Evolutionary conservation across 176 grass and related monocot species (phyloP).

Genomic region (Hyparrhenia diplandra): DNA sequence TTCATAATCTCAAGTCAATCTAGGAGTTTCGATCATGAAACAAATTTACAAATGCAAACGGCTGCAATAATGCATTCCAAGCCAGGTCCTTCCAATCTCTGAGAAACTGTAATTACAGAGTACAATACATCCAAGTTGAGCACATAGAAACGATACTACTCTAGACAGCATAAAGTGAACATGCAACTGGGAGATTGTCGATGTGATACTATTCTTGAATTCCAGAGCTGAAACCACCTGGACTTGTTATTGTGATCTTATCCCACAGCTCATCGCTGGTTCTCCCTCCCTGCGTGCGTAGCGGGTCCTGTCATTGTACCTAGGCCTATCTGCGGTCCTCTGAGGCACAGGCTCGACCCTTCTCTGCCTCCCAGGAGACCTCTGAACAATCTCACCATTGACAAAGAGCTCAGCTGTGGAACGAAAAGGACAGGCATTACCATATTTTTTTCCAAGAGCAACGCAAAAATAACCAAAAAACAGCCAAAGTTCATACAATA

Average conservation of each 20-base stretch:
- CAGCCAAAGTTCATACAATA: background rate
- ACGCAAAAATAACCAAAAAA: background rate
- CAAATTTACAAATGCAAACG: constrained; percentile 4
- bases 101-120: constrained; percentile 24
- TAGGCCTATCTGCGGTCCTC: constrained; percentile 66
- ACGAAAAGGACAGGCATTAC: background rate
- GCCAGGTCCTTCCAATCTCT: constrained; percentile 4
- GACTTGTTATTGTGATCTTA: background rate
- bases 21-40: background rate
- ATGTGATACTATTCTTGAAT: background rate
- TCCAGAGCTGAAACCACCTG: background rate
- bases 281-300: constrained; percentile 69
- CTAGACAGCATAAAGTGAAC: background rate
- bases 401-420: constrained; percentile 85
- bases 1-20: background rate
- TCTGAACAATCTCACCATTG: constrained; percentile 87
- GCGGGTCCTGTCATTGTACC: constrained; percentile 84
- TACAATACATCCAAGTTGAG: constrained; percentile 28
- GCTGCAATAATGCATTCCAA: background rate
- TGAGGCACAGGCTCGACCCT: constrained; percentile 80
- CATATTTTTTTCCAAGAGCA: background rate
- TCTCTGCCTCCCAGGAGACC: constrained; percentile 81
- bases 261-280: constrained; percentile 38
- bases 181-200: constrained; percentile 5
- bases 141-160: background rate